These are phyloP conservation scores for Cucurbita argyrosperma DNA, from an alignment of 306 rosid species.

Conservation along the genomic window DNA sequence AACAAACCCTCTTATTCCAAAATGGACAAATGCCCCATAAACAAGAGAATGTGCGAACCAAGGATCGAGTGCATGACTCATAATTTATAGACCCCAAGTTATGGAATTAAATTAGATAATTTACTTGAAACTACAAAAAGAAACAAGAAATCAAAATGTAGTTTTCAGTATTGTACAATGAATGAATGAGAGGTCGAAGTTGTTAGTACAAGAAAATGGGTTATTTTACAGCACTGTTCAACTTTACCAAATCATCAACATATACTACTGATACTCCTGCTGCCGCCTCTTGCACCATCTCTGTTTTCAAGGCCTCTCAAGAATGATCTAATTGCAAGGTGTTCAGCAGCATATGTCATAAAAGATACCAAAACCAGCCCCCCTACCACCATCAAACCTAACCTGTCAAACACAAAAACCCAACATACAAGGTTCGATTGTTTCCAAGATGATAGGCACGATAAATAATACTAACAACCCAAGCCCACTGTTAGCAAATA, in stretches of 20 bases:
- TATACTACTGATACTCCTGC: conserved; percentile 27
- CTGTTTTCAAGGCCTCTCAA: conserved; percentile 64
- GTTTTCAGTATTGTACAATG: background rate
- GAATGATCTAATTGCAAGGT: conserved; percentile 71
- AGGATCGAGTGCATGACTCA: too few relatives aligned
- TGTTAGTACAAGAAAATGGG: background rate
- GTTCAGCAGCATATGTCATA: conserved; percentile 91
- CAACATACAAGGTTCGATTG: background rate
- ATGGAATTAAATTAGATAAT: background rate
- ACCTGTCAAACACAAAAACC: conserved; percentile 30
- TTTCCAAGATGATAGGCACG: background rate
- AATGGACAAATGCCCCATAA: too few relatives aligned
- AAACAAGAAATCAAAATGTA: background rate
- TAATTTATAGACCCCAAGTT: too few relatives aligned
- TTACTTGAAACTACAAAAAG: background rate
- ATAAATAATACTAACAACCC: background rate
- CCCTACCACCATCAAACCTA: conserved; percentile 85
- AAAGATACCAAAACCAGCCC: conserved; percentile 71
- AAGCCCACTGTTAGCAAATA: too few relatives aligned
- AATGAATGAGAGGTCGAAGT: background rate
- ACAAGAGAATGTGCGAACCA: too few relatives aligned
- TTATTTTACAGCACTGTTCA: background rate
- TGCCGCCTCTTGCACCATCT: conserved; percentile 31
- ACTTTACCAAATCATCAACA: conserved; percentile 27
- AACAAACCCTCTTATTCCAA: too few relatives aligned